Base-by-base conservation (phyloP, 108 stramenopile genomes). In the Fragilariopsis cylindrus region DNA sequence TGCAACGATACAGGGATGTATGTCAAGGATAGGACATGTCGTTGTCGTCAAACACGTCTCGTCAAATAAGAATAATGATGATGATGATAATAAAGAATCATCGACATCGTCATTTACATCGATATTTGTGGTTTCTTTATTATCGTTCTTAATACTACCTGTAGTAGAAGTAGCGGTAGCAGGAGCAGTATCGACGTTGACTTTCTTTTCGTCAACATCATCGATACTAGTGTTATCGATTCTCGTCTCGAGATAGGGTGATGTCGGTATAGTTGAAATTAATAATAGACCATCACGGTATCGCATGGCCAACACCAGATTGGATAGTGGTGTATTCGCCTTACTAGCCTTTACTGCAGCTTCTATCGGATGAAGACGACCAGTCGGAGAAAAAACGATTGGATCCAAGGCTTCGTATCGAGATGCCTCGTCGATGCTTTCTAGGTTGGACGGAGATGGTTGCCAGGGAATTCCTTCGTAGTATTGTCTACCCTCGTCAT, bases 321-420 rank as follows among this genome's bases (percentile, higher is more conserved):
- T 86, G 40, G 83, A 79, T 9, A 64, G 4, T 3, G 74, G 70
- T 43, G 62, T 48, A 39, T n/a, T 39, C 49, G 39, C 7, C n/a
- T 48, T 50, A 5, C 54, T 16, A 8, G 71, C 71, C 11, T 63
- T 42, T 39, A 75, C 60, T 1, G 85, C 75, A 2, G 75, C 67
- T 72, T 94, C 90, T 0, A 94, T 87, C 16, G 81, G 76, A 65
- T 84, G 79, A 12, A 94, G 74, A 57, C 90, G 72, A 39, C 93
- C 93, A 42, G 78, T 85, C 2, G 93, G 90, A 42, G 91, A 90
- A 74, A 94, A 94, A 2, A 90, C 84, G 16, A 74, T 87, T 3
- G 88, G 88, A 3, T 89, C 88, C 5, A 87, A 66, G n/a, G 79
- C 68, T 13, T 52, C 72, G 68, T 88, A 90, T 46, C 72, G 71